Evolutionary conservation across 352 stramenopile genomes (phyloP).

Genomic region (Pythium brachiatum): DNA sequence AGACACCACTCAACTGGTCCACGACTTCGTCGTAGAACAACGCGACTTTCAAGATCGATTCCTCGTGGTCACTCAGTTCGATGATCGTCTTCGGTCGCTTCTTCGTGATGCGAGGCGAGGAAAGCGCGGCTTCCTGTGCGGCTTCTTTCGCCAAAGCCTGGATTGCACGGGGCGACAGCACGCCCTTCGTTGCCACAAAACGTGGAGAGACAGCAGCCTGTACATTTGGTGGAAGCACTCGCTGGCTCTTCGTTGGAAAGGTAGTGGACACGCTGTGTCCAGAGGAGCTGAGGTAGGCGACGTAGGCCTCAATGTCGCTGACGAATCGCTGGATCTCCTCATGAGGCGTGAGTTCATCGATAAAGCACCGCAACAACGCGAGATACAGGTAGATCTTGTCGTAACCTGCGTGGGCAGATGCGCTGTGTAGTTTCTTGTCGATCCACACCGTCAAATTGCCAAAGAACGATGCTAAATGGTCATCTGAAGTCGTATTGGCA

Average conservation of each 20-base stretch:
- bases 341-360: conserved; percentile 28
- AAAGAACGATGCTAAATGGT: conserved; percentile 29
- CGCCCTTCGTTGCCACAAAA: background rate
- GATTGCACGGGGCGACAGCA: conserved; percentile 27
- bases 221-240: background rate
- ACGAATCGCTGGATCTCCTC: conserved; percentile 15
- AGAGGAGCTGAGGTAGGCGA: conserved; percentile 30
- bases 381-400: conserved; percentile 37
- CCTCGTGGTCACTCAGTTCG: conserved; percentile 45
- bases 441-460: conserved; percentile 42
- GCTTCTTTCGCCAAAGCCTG: conserved; percentile 14
- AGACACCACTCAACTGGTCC: background rate
- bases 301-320: conserved; percentile 26
- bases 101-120: conserved; percentile 15
- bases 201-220: background rate
- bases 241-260: background rate
- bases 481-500: background rate
- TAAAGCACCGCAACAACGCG: conserved; percentile 26
- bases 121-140: background rate
- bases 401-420: conserved; percentile 25
- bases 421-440: conserved; percentile 15
- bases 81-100: conserved; percentile 30
- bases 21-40: conserved; percentile 34
- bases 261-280: background rate
- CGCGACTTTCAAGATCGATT: conserved; percentile 34